Base-by-base conservation (phyloP, 2,329 filamentous ascomycete species). In the Colletotrichum sp. region DNA sequence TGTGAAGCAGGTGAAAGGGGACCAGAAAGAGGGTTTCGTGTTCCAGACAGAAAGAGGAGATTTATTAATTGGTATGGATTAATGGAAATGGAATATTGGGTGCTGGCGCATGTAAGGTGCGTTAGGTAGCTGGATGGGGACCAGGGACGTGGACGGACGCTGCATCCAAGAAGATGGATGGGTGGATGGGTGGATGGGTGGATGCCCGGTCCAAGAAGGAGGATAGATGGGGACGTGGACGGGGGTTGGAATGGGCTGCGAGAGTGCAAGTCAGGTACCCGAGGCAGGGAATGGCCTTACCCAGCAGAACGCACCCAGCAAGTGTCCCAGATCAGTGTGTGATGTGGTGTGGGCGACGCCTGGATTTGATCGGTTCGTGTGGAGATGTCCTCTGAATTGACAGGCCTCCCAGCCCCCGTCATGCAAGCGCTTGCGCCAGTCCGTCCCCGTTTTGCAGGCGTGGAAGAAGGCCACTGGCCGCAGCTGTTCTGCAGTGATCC, bases 41-140 rank as follows among this genome's bases (percentile, higher is more conserved):
- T 65, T 34, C 62, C 48, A 28, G 58, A 65, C 73, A 75, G 73
- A 65, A 32, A 67, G 73, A 73, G 70, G 70, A 72, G 73, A 73
- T 73, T 75, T 67, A 75, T 72, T 69, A 73, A 75, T 75, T 66
- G 43, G 43, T 48, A 48, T 48, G 61, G 70, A 75, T 69, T 68
- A 58, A 67, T 75, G 61, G 66, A 43, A 67, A 67, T 75, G 68
- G 66, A 43, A 43, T 73, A 75, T 73, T 73, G 69, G 73, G 38
- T 60, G 30, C 69, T 48, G 43, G 43, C 43, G 43, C 43, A 60
- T 28, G 70, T 72, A 61, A 30, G 60, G 66, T 58, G 56, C 34
- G 56, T 24, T 56, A 36, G 56, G n/a, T 56, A 36, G 24, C 18
- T 66, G 34, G 62, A 26, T 26, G 21, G 62, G 62, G 21, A 28